Percentiles rank a stretch among this genome's conserved stretches.
These are phyloP conservation scores for Calonectria montana DNA, from an alignment of 2,329 filamentous ascomycete genomes.

Conservation along the genomic window DNA sequence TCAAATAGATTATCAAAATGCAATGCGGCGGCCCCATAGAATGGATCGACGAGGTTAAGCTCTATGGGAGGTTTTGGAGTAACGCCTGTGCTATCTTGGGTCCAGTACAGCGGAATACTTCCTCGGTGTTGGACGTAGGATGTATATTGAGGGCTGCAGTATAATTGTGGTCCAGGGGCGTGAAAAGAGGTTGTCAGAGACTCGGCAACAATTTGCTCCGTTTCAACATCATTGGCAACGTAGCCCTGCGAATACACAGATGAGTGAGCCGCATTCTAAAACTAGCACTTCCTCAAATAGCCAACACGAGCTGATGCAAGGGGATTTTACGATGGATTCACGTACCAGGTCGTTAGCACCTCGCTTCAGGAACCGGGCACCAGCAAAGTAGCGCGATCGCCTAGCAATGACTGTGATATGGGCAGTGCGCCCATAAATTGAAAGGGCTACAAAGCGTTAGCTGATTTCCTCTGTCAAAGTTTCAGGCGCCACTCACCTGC, in stretches of 20 bases:
- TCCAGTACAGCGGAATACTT: constrained; percentile 97
- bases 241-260: constrained; percentile 68
- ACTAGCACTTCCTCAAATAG: too few relatives aligned
- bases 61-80: constrained; percentile 97
- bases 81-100: constrained; percentile 93
- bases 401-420: constrained; percentile 95
- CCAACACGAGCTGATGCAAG: too few relatives aligned
- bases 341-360: constrained; percentile 85
- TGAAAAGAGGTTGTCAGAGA: constrained; percentile 96
- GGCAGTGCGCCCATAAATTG: constrained; percentile 87
- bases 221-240: constrained; percentile 98
- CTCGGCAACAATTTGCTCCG: constrained; percentile 97
- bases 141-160: constrained; percentile 90
- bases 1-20: constrained; percentile 97
- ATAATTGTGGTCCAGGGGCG: constrained; percentile 85
- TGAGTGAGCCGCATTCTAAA: background rate
- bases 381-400: constrained; percentile 92
- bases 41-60: constrained; percentile 94
- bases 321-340: background rate
- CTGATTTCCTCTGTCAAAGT: background rate
- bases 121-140: constrained; percentile 97
- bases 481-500: constrained; percentile 58
- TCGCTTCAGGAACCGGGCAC: constrained; percentile 92
- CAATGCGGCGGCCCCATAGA: constrained; percentile 90
- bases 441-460: constrained; percentile 61